Base-by-base conservation (phyloP, 768 basidiomycete genomes). In the Auriscalpium orientale region DNA sequence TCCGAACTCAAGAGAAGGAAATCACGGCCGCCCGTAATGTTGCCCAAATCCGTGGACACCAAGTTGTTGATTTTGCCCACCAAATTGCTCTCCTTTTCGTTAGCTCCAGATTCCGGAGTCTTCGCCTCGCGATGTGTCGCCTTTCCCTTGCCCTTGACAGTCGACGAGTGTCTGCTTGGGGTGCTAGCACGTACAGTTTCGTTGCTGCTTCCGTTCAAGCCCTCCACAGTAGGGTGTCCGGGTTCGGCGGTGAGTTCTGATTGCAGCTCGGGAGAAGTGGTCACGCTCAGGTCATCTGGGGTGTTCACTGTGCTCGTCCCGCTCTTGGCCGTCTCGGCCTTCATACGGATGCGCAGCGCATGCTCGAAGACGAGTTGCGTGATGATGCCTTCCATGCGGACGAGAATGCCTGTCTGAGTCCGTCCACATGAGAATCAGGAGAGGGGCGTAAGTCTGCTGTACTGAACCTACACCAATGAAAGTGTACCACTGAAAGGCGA, bases 1-100 rank as follows among this genome's bases (percentile, higher is more conserved):
- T 18, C 60, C 58, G 4, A 38, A 64, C 55, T 21, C 16, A 60
- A 20, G 9, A 62, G 48, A 10, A 55, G 47, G 46, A 67, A 67
- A 49, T 68, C 64, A 11, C 68, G 65, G n/a, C 64, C 70, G 2
- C 64, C 62, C 16, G 64, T 48, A 16, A 71, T 49, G 40, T 64
- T 66, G 49, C 58, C 62, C 48, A 80, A 62, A 67, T 91, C 89
- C 1, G 83, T 82, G 8, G 87, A 82, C 36, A 88, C 79, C 7
- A 90, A 70, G 54, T 89, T 91, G 66, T 86, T 91, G 65, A 91
- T 83, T 65, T 81, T 87, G 10, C 90, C 89, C 38, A 83, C 79
- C 18, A 88, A 68, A 63, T 85, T 83, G 9, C 70, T 71, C 11
- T 69, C 65, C 34, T 56, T 51, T 22, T 36, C 9, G 35, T 51